Evolutionary conservation across 2,329 filamentous ascomycete genomes (phyloP).

Genomic region (Leptographium galeiforme): DNA sequence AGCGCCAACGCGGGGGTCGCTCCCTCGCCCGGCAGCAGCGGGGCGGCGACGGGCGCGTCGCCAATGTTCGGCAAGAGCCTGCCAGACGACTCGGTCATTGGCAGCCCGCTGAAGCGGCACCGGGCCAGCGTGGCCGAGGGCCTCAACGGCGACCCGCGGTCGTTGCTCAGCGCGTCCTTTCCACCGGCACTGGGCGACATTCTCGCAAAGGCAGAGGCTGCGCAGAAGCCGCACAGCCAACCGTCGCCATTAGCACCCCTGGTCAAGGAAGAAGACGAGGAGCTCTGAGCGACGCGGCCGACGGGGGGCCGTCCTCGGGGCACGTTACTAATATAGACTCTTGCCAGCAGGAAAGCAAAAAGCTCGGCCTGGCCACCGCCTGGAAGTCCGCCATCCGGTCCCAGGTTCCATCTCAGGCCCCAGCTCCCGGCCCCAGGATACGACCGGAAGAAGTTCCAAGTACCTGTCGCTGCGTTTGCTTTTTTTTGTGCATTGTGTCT

Average conservation of each 20-base stretch:
- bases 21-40: not conserved
- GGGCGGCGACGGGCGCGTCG: not conserved
- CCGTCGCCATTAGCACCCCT: not conserved
- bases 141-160: not conserved
- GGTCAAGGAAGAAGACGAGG: constrained; percentile 6
- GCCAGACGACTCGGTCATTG: constrained; percentile 37
- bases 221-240: constrained; percentile 11
- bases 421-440: too few species aligned
- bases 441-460: too few species aligned
- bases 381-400: too few species aligned
- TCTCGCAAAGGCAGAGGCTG: constrained; percentile 23
- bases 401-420: too few species aligned
- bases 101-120: constrained; percentile 65
- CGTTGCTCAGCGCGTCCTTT: constrained; percentile 14
- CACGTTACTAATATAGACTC: not conserved
- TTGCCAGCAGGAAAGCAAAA: not conserved
- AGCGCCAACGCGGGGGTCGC: constrained; percentile 14
- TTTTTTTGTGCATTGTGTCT: not conserved
- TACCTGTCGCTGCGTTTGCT: not conserved
- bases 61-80: constrained; percentile 28
- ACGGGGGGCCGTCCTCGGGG: not conserved
- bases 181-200: constrained; percentile 27
- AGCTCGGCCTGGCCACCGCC: not conserved
- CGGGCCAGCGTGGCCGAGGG: constrained; percentile 41
- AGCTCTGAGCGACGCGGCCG: constrained; percentile 2